Evolutionary conservation across 306 rosid genomes (phyloP).

Genomic region (Medicago ruthenica): DNA sequence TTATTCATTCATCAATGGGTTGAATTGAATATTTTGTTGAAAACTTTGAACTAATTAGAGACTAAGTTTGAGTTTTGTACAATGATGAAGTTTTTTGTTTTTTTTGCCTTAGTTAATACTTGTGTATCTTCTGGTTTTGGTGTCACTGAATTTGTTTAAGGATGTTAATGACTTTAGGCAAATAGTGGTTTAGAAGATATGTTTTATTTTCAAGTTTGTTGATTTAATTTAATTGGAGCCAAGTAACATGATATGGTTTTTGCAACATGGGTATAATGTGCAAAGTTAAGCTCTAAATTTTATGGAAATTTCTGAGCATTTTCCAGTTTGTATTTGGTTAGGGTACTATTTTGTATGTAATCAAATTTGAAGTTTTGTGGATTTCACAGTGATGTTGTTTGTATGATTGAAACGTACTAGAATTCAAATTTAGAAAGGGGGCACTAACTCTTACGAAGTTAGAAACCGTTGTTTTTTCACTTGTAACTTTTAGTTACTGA

Average conservation of each 20-base stretch:
- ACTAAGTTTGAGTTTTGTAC: background rate
- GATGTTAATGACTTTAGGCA: conserved; percentile 20
- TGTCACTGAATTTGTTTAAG: conserved; percentile 29
- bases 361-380: conserved; percentile 35
- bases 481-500: conserved; percentile 6
- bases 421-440: conserved; percentile 14
- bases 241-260: conserved; percentile 8
- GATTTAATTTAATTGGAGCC: conserved; percentile 29
- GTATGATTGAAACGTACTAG: background rate
- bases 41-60: background rate
- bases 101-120: background rate
- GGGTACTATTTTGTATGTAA: background rate
- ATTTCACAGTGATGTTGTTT: conserved; percentile 18
- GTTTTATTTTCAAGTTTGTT: conserved; percentile 6
- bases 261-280: background rate
- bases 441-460: background rate
- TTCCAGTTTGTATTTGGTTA: background rate
- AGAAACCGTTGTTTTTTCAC: background rate
- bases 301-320: background rate
- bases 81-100: conserved; percentile 1
- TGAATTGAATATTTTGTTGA: conserved; percentile 15
- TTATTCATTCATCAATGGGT: conserved; percentile 23
- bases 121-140: background rate
- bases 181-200: background rate
- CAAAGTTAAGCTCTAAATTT: conserved; percentile 11